phyloP scores from a whole-genome alignment of 2,329 filamentous ascomycete genomes.

The Paraconiothyrium sp. region DNA sequence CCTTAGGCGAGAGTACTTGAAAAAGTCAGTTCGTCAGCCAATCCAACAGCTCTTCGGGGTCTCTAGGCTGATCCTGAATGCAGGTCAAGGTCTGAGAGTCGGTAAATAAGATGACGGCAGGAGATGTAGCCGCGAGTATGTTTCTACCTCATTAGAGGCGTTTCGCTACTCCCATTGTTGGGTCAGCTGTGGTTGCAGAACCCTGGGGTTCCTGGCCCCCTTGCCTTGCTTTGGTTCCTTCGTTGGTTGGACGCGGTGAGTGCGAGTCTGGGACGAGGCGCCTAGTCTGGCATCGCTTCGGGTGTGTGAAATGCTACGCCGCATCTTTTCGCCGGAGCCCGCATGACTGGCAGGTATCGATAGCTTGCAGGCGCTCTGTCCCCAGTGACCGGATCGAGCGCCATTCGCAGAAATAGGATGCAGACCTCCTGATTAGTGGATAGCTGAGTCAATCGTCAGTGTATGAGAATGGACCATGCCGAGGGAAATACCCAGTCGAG shows the following conservation, averaged over 20 bases:
- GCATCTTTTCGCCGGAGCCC: slow-evolving; percentile 18
- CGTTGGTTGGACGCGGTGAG: slow-evolving; percentile 3
- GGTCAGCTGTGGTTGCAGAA: slow-evolving; percentile 3
- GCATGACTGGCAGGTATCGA: slow-evolving; percentile 27
- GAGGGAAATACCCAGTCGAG: slow-evolving; percentile 25
- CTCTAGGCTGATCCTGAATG: background rate
- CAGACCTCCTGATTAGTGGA: background rate
- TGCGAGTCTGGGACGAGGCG: slow-evolving; percentile 2
- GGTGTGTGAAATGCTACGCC: slow-evolving; percentile 4
- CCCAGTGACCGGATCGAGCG: slow-evolving; percentile 25
- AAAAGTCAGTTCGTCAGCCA: background rate
- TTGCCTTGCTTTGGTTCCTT: slow-evolving; percentile 9
- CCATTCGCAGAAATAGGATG: slow-evolving; percentile 7
- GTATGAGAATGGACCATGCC: slow-evolving; percentile 11
- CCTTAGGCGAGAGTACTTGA: background rate
- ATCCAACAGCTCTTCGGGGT: background rate
- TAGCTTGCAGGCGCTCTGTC: slow-evolving; percentile 27
- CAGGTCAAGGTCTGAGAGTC: background rate
- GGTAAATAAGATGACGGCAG: background rate
- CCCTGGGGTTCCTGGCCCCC: slow-evolving; percentile 12
- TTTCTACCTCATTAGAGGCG: slow-evolving; percentile 1
- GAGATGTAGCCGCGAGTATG: background rate
- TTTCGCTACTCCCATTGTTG: slow-evolving; percentile 6
- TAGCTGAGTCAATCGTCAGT: slow-evolving; percentile 23
- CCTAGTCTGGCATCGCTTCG: slow-evolving; percentile 3